phyloP scores from a whole-genome alignment of 306 rosid genomes.

The Cicer chorassanicum region DNA sequence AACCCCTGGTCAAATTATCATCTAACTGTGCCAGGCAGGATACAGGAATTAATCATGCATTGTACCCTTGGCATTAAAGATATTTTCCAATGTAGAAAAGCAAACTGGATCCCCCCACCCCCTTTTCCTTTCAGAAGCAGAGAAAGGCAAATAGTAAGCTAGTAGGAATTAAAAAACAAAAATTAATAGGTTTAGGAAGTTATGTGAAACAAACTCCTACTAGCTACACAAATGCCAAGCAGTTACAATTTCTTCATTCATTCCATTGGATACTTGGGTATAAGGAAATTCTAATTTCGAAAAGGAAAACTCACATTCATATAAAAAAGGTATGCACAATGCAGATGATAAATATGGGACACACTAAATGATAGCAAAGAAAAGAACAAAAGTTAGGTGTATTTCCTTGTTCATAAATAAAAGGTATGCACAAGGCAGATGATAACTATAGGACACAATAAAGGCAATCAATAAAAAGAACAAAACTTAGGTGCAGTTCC shows the following conservation, averaged over 20 bases:
- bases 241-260: background rate
- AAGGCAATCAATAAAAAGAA: constrained; percentile 31
- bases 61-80: constrained; percentile 14
- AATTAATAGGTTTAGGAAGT: background rate
- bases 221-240: background rate
- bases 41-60: background rate
- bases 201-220: background rate
- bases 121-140: background rate
- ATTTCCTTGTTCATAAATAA: background rate
- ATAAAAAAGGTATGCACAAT: background rate
- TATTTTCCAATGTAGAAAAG: constrained; percentile 21
- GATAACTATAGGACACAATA: constrained; percentile 12
- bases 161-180: background rate
- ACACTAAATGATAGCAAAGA: constrained; percentile 7
- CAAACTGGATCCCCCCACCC: background rate
- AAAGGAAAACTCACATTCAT: background rate
- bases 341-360: constrained; percentile 1
- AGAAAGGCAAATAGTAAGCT: background rate
- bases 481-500: background rate
- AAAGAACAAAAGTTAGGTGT: background rate
- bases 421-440: background rate
- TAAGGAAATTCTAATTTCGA: constrained; percentile 24
- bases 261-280: background rate
- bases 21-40: background rate
- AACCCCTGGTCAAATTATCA: background rate